Percentiles rank a stretch among this genome's conserved stretches.
phyloP scores from a whole-genome alignment of 768 basidiomycete species.

The Leccinum truebloodii region DNA sequence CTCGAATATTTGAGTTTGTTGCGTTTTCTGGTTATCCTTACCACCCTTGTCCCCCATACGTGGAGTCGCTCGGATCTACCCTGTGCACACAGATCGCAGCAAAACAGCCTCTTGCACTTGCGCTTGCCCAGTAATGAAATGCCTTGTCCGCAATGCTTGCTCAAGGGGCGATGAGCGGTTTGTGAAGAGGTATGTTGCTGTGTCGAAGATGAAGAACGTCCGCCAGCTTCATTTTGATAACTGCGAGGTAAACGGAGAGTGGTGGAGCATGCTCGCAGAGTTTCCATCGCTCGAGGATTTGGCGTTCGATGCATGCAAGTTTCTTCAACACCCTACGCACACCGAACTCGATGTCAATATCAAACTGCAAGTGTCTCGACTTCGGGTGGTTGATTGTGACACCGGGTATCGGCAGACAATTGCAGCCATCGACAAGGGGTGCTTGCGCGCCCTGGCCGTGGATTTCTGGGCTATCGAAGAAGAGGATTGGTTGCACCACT shows the following conservation, averaged over 20 bases:
- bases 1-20: no score
- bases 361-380: no score
- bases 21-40: no score
- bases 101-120: not conserved
- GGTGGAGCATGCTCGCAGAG: not conserved
- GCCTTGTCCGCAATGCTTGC: no score
- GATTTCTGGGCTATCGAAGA: not conserved
- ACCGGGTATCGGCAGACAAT: no score
- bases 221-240: not conserved
- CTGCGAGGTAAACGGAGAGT: not conserved
- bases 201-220: not conserved
- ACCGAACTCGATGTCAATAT: no score
- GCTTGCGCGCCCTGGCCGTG: not conserved
- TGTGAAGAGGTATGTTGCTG: not conserved
- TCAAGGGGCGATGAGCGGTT: not conserved
- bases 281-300: not conserved
- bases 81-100: not conserved
- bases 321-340: not conserved
- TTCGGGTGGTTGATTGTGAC: no score
- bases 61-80: not conserved
- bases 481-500: not conserved
- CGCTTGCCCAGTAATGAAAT: not conserved
- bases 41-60: no score
- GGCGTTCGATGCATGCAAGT: not conserved
- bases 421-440: not conserved